Evolutionary conservation across 108 stramenopile species (phyloP).

Genomic region (Nitzschia putrida): DNA sequence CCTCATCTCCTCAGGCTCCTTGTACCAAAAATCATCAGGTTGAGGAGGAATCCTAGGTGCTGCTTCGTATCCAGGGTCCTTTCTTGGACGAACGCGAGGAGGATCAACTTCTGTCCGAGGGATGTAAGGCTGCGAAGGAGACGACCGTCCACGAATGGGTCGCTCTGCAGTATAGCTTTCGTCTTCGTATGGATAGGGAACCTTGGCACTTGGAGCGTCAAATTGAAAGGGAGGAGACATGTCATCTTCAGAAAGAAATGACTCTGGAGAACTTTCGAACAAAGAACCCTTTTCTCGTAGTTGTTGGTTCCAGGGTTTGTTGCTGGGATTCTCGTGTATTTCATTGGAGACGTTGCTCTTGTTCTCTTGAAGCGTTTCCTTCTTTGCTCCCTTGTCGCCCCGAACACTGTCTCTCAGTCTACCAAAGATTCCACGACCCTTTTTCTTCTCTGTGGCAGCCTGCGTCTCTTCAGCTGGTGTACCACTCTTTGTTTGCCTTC

Average conservation of each 20-base stretch:
- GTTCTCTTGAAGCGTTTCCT: neutral
- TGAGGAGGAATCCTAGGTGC: neutral
- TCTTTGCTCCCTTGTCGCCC: neutral
- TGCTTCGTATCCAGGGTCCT: neutral
- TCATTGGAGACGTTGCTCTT: neutral
- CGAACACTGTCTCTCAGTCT: constrained; percentile 14
- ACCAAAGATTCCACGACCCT: constrained; percentile 6
- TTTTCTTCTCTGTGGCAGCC: neutral
- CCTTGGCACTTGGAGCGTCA: constrained; percentile 8
- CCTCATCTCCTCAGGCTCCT: neutral
- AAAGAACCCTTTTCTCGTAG: constrained; percentile 13
- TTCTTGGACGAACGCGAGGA: constrained; percentile 1
- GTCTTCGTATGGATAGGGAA: constrained; percentile 6
- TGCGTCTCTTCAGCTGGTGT: neutral
- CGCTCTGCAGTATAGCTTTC: neutral
- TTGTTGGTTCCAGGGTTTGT: neutral
- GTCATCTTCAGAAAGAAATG: neutral
- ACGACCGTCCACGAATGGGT: neutral
- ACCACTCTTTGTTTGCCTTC: too few relatives aligned
- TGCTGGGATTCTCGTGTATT: neutral
- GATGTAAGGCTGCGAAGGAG: neutral
- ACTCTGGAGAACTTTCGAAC: constrained; percentile 1
- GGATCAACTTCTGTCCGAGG: neutral
- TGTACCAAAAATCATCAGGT: neutral
- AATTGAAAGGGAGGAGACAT: neutral